Evolutionary conservation across 2,329 filamentous ascomycete species (phyloP).

Genomic region (Arthrobotrys conoides): DNA sequence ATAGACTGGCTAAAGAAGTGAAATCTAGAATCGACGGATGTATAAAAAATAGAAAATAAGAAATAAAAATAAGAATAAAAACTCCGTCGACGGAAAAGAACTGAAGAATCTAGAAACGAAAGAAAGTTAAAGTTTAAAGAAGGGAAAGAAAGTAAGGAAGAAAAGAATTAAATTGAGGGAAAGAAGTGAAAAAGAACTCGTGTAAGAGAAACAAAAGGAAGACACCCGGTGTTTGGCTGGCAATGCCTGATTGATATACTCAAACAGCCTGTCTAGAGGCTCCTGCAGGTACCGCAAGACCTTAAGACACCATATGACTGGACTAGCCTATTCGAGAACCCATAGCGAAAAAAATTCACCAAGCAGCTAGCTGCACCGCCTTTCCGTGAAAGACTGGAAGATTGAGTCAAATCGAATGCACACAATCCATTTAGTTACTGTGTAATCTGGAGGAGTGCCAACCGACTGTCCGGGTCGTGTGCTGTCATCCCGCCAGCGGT

Average conservation of each 20-base stretch:
- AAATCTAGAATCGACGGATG: constrained; percentile 20
- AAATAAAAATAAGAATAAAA: constrained; percentile 20
- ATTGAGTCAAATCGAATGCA: constrained; percentile 34
- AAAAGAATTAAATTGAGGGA: constrained; percentile 19
- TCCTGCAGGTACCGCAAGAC: constrained; percentile 56
- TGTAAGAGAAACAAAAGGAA: constrained; percentile 36
- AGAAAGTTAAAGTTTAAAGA: constrained; percentile 20
- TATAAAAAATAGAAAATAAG: constrained; percentile 14
- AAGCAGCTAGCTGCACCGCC: constrained; percentile 38
- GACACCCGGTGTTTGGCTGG: constrained; percentile 32
- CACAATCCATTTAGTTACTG: constrained; percentile 12
- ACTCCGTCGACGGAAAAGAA: constrained; percentile 28
- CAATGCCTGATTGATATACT: constrained; percentile 55
- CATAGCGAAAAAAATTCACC: constrained; percentile 38
- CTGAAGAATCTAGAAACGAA: constrained; percentile 27
- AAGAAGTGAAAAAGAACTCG: constrained; percentile 30
- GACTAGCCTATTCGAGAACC: constrained; percentile 46
- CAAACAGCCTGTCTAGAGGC: constrained; percentile 43
- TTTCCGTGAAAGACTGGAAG: constrained; percentile 53
- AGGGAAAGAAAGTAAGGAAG: constrained; percentile 10
- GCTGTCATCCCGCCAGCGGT: constrained; percentile 50
- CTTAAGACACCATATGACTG: constrained; percentile 31
- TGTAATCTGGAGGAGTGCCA: constrained; percentile 40
- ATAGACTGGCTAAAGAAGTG: constrained; percentile 9
- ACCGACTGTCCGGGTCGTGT: constrained; percentile 35